phyloP scores from a whole-genome alignment of 75 land plant species.

The Selaginella moellendorffii region DNA sequence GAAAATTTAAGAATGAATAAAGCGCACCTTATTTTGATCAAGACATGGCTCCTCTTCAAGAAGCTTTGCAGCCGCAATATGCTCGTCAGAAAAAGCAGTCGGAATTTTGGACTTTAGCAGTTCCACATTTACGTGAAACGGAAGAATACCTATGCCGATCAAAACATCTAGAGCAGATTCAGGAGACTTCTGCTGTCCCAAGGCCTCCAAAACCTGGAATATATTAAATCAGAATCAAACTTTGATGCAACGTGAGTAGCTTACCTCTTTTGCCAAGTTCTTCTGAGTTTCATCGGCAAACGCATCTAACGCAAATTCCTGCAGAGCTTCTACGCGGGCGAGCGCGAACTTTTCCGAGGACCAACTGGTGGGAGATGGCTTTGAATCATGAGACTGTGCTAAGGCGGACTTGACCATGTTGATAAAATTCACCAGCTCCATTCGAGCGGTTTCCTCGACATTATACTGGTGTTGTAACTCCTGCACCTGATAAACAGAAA shows the following conservation, averaged over 20 bases:
- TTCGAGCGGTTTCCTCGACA: background rate
- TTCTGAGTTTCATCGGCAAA: background rate
- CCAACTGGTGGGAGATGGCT: background rate
- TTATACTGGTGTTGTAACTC: background rate
- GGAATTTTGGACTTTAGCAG: background rate
- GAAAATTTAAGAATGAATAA: background rate
- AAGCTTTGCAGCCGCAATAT: background rate
- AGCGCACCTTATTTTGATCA: background rate
- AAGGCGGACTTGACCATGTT: background rate
- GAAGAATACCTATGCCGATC: background rate
- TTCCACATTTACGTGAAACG: slow-evolving; percentile 1
- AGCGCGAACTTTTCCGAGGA: background rate
- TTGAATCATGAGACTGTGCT: background rate
- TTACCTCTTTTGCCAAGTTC: slow-evolving; percentile 6
- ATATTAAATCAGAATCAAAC: background rate
- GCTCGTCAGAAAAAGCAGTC: background rate
- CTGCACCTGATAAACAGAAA: slow-evolving; percentile 1
- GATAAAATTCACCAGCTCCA: background rate
- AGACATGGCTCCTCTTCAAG: background rate
- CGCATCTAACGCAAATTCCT: slow-evolving; percentile 2
- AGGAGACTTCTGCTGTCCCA: background rate
- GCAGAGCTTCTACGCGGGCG: background rate
- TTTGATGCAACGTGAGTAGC: background rate
- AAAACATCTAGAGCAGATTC: background rate
- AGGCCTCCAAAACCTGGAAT: background rate